Evolutionary conservation across 495 filamentous ascomycete species (phyloP).

Genomic region (Echria macrotheca): DNA sequence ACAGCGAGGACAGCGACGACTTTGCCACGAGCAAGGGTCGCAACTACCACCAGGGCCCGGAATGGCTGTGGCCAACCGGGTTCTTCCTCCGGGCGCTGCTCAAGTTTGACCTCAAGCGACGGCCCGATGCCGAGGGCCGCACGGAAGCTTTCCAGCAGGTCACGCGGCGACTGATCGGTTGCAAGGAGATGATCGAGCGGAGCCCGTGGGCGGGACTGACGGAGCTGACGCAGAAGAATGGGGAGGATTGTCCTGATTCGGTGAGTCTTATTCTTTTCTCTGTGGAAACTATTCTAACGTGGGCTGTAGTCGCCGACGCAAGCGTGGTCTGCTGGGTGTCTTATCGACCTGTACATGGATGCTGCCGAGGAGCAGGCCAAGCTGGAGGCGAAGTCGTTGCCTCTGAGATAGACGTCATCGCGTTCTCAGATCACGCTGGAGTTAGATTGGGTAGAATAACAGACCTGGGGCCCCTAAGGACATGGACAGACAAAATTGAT

Average conservation of each 20-base stretch:
- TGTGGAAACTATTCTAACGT: too few species aligned
- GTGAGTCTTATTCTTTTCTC: too few species aligned
- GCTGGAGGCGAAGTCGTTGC: slow-evolving; percentile 19
- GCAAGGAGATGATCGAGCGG: slow-evolving; percentile 68
- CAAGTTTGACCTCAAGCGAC: slow-evolving; percentile 77
- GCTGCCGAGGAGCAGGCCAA: slow-evolving; percentile 50
- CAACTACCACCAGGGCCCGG: slow-evolving; percentile 97
- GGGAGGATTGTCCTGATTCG: slow-evolving; percentile 78
- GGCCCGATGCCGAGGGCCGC: slow-evolving; percentile 54
- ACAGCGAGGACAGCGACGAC: slow-evolving; percentile 84
- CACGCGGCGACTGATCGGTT: slow-evolving; percentile 72
- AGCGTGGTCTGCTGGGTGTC: slow-evolving; percentile 87
- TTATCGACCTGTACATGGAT: slow-evolving; percentile 94
- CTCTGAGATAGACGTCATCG: slow-evolving; percentile 21
- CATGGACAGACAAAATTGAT: not conserved
- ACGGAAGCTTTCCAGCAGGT: slow-evolving; percentile 93
- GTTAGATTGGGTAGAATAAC: too few species aligned
- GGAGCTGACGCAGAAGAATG: slow-evolving; percentile 87
- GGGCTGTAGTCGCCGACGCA: slow-evolving; percentile 87
- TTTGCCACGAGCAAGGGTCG: slow-evolving; percentile 88
- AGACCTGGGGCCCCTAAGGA: too few species aligned
- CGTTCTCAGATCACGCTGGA: too few species aligned
- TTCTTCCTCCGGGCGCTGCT: slow-evolving; percentile 89
- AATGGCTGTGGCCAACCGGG: slow-evolving; percentile 98
- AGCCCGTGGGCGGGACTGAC: slow-evolving; percentile 88